Conservation (phyloP, 345 rosid species). For the Ceriops tagal region DNA sequence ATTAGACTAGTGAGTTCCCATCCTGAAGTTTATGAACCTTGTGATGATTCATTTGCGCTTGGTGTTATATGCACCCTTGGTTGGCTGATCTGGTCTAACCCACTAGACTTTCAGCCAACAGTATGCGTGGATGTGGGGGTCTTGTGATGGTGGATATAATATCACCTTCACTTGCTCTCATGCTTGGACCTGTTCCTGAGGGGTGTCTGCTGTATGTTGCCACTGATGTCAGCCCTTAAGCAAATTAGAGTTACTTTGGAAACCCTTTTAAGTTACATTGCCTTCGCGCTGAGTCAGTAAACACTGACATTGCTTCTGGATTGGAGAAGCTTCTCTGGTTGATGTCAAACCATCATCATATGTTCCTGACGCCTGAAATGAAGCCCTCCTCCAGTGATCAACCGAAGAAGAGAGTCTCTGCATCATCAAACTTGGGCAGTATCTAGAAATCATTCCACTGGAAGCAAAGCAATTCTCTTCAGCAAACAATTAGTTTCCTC, state of each 20-base stretch:
- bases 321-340: constrained; percentile 57
- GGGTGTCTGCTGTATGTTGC: constrained; percentile 44
- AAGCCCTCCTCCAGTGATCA: constrained; percentile 74
- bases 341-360: constrained; percentile 86
- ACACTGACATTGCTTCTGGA: constrained; percentile 56
- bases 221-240: constrained; percentile 62
- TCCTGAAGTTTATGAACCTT: constrained; percentile 83
- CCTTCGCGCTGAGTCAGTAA: constrained; percentile 59
- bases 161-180: constrained; percentile 70
- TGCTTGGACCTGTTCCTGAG: constrained; percentile 41
- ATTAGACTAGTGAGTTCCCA: constrained; percentile 75
- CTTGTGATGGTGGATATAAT: constrained; percentile 75
- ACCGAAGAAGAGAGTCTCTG: constrained; percentile 67
- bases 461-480: constrained; percentile 19
- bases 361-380: constrained; percentile 86
- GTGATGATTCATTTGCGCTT: constrained; percentile 79
- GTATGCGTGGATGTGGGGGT: constrained; percentile 75
- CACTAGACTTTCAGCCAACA: constrained; percentile 55
- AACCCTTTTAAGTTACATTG: constrained; percentile 63
- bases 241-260: constrained; percentile 50
- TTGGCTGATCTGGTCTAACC: constrained; percentile 47
- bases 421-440: constrained; percentile 53
- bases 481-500: constrained; percentile 15
- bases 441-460: constrained; percentile 17
- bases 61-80: constrained; percentile 71